Evolutionary conservation across 2,329 filamentous ascomycete genomes (phyloP), one percentile per base, ranked within the genome.

Genomic region (Aureobasidium uvarum): DNA sequence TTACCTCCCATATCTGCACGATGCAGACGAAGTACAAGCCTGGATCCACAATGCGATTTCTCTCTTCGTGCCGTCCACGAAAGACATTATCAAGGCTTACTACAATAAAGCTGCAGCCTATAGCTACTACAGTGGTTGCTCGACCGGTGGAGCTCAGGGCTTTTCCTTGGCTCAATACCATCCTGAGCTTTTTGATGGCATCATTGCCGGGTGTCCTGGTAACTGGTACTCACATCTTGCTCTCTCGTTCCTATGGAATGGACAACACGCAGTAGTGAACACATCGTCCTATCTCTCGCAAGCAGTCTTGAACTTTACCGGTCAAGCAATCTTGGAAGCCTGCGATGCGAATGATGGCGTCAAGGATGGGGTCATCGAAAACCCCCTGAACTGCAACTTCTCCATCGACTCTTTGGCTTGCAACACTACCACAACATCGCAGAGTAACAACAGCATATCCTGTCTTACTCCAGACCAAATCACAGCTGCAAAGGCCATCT

Each of bases 281-380:
- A 66, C 68, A 23, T 67, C 64, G 5, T 66, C 66, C 16, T 69
- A 70, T 39, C 67, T 76, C 5, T 64, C 68, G 23, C 76, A 77
- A 68, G 62, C 66, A 7, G 63, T 71, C 6, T 68, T 77, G 7
- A 72, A 77, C 33, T 72, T 75, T 39, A 75, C 75, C 36, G 74
- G 72, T 0, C 65, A 71, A 38, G 72, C 75, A 23, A 74, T 77
- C 1, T 65, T 80, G 5, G 70, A 71, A 3, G 72, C 74, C 43
- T 85, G 83, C 69, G 82, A 84, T 68, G 70, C 70, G 2, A 72
- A 82, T 7, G 83, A 84, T 68, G 80, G 80, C 18, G 77, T 78
- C 18, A 71, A 73, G 10, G 83, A 85, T 69, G 79, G 80, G 10
- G 78, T 83, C 52, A 71, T 83, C 31, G 80, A 81, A 68, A 77